These are phyloP conservation scores for Tillandsia fasciculata DNA, from an alignment of 176 grass and related monocot species.

Conservation along the genomic window DNA sequence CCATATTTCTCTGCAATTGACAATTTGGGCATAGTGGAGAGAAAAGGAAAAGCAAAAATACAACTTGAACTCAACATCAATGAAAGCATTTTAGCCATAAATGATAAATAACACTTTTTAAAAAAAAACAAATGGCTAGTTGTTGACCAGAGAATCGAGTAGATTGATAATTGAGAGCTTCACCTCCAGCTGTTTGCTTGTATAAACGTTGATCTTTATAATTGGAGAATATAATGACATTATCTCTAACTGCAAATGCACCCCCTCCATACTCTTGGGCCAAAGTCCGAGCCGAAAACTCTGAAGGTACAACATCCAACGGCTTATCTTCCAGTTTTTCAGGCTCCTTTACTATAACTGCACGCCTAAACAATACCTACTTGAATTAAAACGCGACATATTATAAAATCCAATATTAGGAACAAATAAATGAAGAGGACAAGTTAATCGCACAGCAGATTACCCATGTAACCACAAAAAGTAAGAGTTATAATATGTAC, in stretches of 20 bases:
- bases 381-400: conserved; percentile 16
- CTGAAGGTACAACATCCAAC: conserved; percentile 59
- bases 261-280: conserved; percentile 91
- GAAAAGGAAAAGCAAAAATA: too few relatives aligned
- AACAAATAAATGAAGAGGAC: not conserved
- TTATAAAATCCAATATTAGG: not conserved
- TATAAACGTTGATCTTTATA: conserved; percentile 86
- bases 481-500: too few relatives aligned
- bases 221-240: conserved; percentile 75
- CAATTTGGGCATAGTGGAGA: too few relatives aligned
- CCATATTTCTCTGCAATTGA: too few relatives aligned
- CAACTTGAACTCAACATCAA: too few relatives aligned
- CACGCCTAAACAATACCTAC: conserved; percentile 45
- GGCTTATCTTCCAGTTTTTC: conserved; percentile 31
- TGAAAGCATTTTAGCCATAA: not conserved
- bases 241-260: conserved; percentile 53
- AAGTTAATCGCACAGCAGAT: not conserved
- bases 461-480: not conserved
- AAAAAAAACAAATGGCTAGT: not conserved
- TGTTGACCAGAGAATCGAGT: not conserved
- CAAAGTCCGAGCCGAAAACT: conserved; percentile 71
- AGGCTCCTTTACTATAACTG: conserved; percentile 78
- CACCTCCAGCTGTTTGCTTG: conserved; percentile 56
- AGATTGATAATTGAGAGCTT: not conserved
- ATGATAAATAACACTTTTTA: not conserved